phyloP scores from a whole-genome alignment of 1,284 basidiomycete genomes.

The Ceratobasidium sp. region DNA sequence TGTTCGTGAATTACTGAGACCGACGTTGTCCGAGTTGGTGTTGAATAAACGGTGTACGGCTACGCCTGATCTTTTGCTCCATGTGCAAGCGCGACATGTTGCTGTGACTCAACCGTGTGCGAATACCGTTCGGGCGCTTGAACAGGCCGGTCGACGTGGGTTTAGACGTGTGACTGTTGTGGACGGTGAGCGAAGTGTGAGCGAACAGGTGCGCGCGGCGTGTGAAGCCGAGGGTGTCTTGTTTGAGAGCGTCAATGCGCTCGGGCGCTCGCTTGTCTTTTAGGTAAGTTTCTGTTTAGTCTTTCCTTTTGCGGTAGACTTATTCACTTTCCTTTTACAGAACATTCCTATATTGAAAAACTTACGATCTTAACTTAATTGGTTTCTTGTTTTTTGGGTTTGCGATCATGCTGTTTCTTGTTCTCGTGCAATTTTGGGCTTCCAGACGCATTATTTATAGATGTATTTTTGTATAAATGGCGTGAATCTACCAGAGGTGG shows the following conservation, averaged over 20 bases:
- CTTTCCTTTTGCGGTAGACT: not conserved
- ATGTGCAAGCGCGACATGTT: constrained; percentile 12
- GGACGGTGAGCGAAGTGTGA: not conserved
- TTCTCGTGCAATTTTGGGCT: too few relatives aligned
- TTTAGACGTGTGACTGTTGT: constrained; percentile 14
- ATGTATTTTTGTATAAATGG: too few relatives aligned
- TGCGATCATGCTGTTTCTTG: too few relatives aligned
- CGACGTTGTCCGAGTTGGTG: constrained; percentile 5
- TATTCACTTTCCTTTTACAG: not conserved
- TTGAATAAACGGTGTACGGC: not conserved
- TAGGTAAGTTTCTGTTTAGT: not conserved
- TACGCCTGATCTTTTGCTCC: not conserved
- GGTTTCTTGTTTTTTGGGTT: too few relatives aligned
- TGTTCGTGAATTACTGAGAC: not conserved
- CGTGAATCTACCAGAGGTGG: too few relatives aligned
- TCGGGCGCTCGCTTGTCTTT: not conserved
- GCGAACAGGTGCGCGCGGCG: constrained; percentile 16
- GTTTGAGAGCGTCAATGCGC: constrained; percentile 11
- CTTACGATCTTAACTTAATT: too few relatives aligned
- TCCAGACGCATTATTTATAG: too few relatives aligned
- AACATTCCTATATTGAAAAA: too few relatives aligned
- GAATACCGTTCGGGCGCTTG: constrained; percentile 7
- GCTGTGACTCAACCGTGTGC: constrained; percentile 15
- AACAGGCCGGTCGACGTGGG: not conserved
- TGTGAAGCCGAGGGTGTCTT: constrained; percentile 29